A percentile compares a stretch with the other conserved stretches of the same genome.
These are phyloP conservation scores for Cichorium intybus DNA, from an alignment of 140 eudicot species.

Conservation along the genomic window DNA sequence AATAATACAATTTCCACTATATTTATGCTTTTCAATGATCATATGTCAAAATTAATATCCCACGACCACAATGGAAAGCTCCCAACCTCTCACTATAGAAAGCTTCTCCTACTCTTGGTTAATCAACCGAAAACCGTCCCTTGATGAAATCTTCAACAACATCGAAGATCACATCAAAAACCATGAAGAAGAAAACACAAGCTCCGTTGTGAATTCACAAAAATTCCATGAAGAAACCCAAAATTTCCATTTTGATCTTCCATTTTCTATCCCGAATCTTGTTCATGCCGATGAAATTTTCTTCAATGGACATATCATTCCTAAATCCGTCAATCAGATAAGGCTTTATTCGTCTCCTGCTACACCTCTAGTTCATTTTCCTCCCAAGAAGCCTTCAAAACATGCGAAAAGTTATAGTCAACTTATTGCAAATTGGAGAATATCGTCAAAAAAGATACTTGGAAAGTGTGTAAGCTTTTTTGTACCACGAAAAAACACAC, in stretches of 20 bases:
- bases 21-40: slow-evolving; percentile 11
- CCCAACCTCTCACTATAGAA: slow-evolving; percentile 61
- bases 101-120: slow-evolving; percentile 82
- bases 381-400: slow-evolving; percentile 4
- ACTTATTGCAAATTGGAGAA: slow-evolving; percentile 34
- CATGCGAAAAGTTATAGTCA: slow-evolving; percentile 3
- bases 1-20: slow-evolving; percentile 10
- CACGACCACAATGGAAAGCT: slow-evolving; percentile 48
- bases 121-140: slow-evolving; percentile 34
- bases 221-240: slow-evolving; percentile 22
- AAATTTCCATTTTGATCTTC: slow-evolving; percentile 47
- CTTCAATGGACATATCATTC: slow-evolving; percentile 48
- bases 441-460: slow-evolving; percentile 36
- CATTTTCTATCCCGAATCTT: slow-evolving; percentile 24
- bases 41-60: slow-evolving; percentile 18
- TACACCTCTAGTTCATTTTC: slow-evolving; percentile 31
- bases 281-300: slow-evolving; percentile 77
- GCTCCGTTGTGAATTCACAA: slow-evolving; percentile 6
- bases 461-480: slow-evolving; percentile 40
- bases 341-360: slow-evolving; percentile 26
- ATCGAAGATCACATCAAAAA: background rate
- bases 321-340: slow-evolving; percentile 25
- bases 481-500: slow-evolving; percentile 37
- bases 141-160: slow-evolving; percentile 2
- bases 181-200: slow-evolving; percentile 3